phyloP scores from a whole-genome alignment of 2,329 filamentous ascomycete genomes.

The Bipolaris cookei region DNA sequence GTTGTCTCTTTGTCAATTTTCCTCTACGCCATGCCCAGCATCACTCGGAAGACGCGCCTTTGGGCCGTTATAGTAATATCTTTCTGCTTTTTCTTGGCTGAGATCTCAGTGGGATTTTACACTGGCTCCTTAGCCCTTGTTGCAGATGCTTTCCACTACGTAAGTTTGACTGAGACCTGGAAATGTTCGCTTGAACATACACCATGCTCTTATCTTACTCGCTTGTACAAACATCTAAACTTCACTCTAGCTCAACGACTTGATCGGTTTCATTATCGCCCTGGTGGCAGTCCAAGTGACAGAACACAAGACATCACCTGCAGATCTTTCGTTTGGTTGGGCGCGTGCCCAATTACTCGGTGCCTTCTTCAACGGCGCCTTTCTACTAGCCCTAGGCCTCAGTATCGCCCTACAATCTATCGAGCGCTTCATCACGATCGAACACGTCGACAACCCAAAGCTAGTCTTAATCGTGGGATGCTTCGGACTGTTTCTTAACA shows the following conservation, averaged over 20 bases:
- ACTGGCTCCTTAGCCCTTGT: constrained; percentile 74
- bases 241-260: constrained; percentile 66
- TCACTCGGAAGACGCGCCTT: constrained; percentile 43
- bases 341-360: constrained; percentile 74
- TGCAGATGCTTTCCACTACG: constrained; percentile 81
- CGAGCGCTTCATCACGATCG: constrained; percentile 68
- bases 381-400: constrained; percentile 72
- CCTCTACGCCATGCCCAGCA: constrained; percentile 27
- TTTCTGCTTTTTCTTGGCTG: constrained; percentile 55
- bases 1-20: not conserved
- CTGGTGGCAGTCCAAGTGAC: constrained; percentile 66
- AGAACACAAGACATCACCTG: constrained; percentile 62
- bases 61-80: constrained; percentile 55
- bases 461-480: constrained; percentile 73
- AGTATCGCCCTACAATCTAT: constrained; percentile 77
- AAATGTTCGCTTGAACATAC: not conserved
- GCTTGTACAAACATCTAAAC: constrained; percentile 1
- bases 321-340: constrained; percentile 75
- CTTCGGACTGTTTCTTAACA: constrained; percentile 69
- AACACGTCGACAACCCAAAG: constrained; percentile 66
- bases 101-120: constrained; percentile 69
- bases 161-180: constrained; percentile 49
- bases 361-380: constrained; percentile 81
- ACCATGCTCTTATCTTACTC: too few relatives aligned
- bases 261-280: constrained; percentile 72